Evolutionary conservation across 2,329 filamentous ascomycete genomes (phyloP), one percentile per base, ranked within the genome.

Genomic region (Trichoderma aggressivum): DNA sequence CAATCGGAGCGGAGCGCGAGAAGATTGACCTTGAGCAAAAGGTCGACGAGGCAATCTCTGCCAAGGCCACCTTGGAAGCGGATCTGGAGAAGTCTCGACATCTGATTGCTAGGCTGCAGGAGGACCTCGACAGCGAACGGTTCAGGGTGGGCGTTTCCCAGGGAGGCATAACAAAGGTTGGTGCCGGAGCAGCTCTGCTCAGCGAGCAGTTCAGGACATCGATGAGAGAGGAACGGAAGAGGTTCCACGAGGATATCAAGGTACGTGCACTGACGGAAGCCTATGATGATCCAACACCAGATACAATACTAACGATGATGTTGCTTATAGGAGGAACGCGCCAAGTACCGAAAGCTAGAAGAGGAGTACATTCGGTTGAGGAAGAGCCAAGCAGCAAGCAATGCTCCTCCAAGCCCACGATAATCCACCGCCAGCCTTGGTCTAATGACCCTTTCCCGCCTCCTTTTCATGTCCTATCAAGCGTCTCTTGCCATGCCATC

Each of bases 191-290:
- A 14, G 82, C 81, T 10, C 82, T 87, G 82, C 80, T 88, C 73
- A 88, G 86, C 76, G 86, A 88, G 79, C 86, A 87, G 78, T 88
- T 88, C 80, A 79, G 86, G 61, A 80, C 83, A 8, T 86, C 85
- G 26, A 87, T 88, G 86, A 84, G 86, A 75, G 85, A 86, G 76
- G 86, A 88, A 80, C 82, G 86, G 74, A 87, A 83, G 81, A 86
- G 84, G 79, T 87, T 86, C 80, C 85, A 87, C 73, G 85, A 87
- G 73, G 86, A 87, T 71, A 76, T 88, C 53, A 82, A 80, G 80
- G 85, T 86, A 77, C 76, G 84, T 76, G 21, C 14, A 61, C 26
- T 16, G 30, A 26, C 11, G 16, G 5, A n/a, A 2, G 10, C 10
- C 7, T 3, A 14, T 12, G 2, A 12, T 14, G 5, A 3, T 24